Conservation (phyloP, 2,329 filamentous ascomycete genomes). For the Aspergillus sp. region DNA sequence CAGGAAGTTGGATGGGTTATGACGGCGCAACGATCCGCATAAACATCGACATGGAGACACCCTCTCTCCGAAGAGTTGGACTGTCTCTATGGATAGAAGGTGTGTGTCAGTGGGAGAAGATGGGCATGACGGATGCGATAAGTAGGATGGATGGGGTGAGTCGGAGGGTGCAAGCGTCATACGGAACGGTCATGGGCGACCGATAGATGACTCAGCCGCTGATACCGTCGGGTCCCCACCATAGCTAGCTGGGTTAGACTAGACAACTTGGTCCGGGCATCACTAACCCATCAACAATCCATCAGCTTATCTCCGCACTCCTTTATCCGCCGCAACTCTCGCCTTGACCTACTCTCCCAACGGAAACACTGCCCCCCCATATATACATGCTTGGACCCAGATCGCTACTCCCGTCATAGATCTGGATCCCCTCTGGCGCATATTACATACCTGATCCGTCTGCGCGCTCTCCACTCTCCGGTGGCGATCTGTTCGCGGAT, state of each 20-base stretch:
- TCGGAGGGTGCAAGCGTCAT: constrained; percentile 34
- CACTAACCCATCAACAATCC: not conserved
- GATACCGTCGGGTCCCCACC: constrained; percentile 9
- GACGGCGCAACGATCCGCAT: not conserved
- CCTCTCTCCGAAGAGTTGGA: too few relatives aligned
- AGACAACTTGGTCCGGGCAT: not conserved
- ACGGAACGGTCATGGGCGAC: constrained; percentile 29
- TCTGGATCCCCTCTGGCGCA: not conserved
- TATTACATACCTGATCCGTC: not conserved
- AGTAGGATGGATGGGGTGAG: not conserved
- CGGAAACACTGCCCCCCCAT: too few relatives aligned
- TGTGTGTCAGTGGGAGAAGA: not conserved
- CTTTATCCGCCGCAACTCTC: not conserved
- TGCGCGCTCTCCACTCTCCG: not conserved
- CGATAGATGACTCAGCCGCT: constrained; percentile 37
- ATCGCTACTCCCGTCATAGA: not conserved
- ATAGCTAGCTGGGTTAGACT: not conserved
- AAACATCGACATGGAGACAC: too few relatives aligned
- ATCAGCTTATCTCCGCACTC: not conserved
- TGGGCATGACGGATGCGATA: not conserved
- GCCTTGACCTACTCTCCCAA: not conserved
- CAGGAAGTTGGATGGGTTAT: not conserved
- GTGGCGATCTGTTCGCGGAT: not conserved
- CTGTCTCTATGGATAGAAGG: not conserved
- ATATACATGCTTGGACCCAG: not conserved